Base-by-base conservation (phyloP, 2,329 filamentous ascomycete species). In the Apiospora marii region DNA sequence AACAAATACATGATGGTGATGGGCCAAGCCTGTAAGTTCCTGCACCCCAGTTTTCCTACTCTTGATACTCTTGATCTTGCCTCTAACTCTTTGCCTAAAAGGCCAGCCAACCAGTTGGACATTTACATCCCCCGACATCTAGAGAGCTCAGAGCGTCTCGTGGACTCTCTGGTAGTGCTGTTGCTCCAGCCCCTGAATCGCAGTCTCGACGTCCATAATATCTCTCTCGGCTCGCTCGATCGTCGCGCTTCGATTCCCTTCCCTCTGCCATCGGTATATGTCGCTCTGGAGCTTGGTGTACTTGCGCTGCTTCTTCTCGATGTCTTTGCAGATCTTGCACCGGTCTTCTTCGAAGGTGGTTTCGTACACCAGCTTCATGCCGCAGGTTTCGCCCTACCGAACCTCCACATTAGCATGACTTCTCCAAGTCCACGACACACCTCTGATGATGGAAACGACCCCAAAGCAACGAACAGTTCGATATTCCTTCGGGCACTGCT, bases 401-500 rank as follows among this genome's bases (percentile, higher is more conserved):
- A 22, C 37, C 58, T 41, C 30, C 19, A 41, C 30, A 30, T 64
- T 22, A 64, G 58, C 41, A 41, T 41, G 10, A n/a, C 10, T 41
- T 22, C 34, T 24, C 34, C 58, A 14, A 41, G 34, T 37, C 58
- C 30, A 64, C 58, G 22, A n/a, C 30, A n/a, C 34, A 58, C 13
- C 13, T 12, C 24, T 58, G 16, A 24, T 14, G 24, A 30, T 14
- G 24, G 51, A 24, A 58, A 6, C 14, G 53, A 19, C 16, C 8
- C 30, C 34, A 12, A 7, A 37, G 22, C 22, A 41, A 64, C 58
- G 34, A 64, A 64, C 58, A 77, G 94, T 98, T 76, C 96, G 93
- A 85, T 97, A 97, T 83, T 98, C 96, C 84, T 94, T 95, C 83
- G 93, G 92, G 88, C 96, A 98, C 82, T 97, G 95, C 83, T 95